These are phyloP conservation scores for Sphaerulina populicola DNA, from an alignment of 2,329 filamentous ascomycete genomes.

Conservation along the genomic window DNA sequence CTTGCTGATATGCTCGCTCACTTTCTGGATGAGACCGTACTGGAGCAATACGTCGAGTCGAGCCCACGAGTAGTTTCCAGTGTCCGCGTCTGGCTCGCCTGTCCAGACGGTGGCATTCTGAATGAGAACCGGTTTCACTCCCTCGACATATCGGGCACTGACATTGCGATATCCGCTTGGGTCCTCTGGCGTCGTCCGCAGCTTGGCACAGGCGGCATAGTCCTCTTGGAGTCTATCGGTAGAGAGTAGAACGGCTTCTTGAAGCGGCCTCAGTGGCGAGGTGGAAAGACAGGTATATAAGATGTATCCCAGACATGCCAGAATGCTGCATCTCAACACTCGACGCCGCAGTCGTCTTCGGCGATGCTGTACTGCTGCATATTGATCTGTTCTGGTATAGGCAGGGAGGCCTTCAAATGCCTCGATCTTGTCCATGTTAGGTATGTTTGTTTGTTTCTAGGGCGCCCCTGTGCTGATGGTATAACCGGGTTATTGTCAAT, in stretches of 20 bases:
- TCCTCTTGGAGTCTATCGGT: constrained; percentile 47
- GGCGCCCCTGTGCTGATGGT: no score
- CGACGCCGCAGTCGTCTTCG: neutral
- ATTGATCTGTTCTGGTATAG: neutral
- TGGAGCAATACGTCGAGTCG: constrained; percentile 54
- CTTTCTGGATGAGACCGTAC: constrained; percentile 52
- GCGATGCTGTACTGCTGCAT: neutral
- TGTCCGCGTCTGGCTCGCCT: constrained; percentile 52
- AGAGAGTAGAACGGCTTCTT: constrained; percentile 37
- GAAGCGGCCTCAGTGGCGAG: neutral
- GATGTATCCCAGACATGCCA: neutral
- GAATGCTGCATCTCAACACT: neutral
- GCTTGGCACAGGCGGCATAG: constrained; percentile 48
- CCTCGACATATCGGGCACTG: constrained; percentile 54
- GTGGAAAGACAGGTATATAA: neutral
- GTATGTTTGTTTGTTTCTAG: no score
- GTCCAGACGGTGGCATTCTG: constrained; percentile 60
- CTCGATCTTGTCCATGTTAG: neutral
- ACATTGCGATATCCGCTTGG: constrained; percentile 49
- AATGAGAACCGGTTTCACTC: constrained; percentile 54
- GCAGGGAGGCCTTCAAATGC: neutral
- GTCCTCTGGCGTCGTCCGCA: constrained; percentile 49
- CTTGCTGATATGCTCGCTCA: constrained; percentile 41
- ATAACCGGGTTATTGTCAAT: no score
- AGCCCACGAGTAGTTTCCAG: constrained; percentile 50